These are phyloP conservation scores for Candida khao-thaluensis DNA, from an alignment of 805 yeast genomes.

Conservation along the genomic window DNA sequence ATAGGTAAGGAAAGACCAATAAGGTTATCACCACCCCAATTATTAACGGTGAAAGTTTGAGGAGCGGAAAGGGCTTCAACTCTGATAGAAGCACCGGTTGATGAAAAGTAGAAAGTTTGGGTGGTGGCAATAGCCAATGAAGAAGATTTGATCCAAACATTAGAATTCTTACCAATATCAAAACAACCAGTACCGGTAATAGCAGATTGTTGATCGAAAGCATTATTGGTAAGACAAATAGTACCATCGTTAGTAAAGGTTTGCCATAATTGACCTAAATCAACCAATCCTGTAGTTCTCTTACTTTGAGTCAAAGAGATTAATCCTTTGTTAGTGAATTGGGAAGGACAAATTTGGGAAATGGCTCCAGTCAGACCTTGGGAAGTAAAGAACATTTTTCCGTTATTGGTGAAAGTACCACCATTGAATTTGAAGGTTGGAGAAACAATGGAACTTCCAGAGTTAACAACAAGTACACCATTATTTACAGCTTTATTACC, in stretches of 20 bases:
- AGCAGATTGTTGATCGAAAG: constrained; percentile 18
- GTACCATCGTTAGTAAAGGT: constrained; percentile 20
- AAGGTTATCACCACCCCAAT: constrained; percentile 17
- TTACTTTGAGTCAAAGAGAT: constrained; percentile 20
- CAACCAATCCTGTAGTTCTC: constrained; percentile 19
- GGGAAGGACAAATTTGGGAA: constrained; percentile 11
- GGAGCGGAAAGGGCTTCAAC: constrained; percentile 17
- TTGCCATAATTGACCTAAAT: constrained; percentile 16
- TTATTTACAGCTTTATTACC: constrained; percentile 14
- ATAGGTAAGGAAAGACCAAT: constrained; percentile 16
- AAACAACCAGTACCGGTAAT: constrained; percentile 25
- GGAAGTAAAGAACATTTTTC: constrained; percentile 22
- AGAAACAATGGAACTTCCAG: constrained; percentile 18
- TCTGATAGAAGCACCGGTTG: constrained; percentile 15
- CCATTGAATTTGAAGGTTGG: constrained; percentile 21
- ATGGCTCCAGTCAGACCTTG: constrained; percentile 19
- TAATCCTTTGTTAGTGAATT: constrained; percentile 20
- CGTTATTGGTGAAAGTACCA: constrained; percentile 21
- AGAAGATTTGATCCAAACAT: constrained; percentile 15
- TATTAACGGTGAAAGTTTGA: constrained; percentile 22
- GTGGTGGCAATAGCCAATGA: constrained; percentile 12
- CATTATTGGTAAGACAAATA: constrained; percentile 22
- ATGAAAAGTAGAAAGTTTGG: constrained; percentile 18
- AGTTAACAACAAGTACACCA: constrained; percentile 24
- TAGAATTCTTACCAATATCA: constrained; percentile 16